Evolutionary conservation across 495 filamentous ascomycete species (phyloP).

Genomic region (Penicillium steckii): DNA sequence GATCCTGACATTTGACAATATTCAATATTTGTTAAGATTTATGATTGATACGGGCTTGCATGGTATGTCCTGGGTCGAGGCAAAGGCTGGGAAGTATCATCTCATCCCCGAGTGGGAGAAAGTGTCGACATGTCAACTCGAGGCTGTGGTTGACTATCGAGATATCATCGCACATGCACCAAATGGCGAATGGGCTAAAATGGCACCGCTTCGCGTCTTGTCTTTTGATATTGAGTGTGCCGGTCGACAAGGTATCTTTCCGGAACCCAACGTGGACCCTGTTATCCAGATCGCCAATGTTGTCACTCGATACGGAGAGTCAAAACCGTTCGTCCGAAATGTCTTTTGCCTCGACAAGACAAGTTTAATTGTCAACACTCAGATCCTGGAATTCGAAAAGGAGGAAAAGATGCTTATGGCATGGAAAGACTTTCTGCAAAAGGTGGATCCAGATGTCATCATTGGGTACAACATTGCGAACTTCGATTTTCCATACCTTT

Average conservation of each 20-base stretch:
- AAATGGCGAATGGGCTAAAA: conserved; percentile 97
- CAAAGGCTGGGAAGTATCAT: conserved; percentile 67
- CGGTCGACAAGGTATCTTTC: conserved; percentile 95
- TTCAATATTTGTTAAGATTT: conserved; percentile 92
- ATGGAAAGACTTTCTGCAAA: conserved; percentile 87
- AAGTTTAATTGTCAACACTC: conserved; percentile 89
- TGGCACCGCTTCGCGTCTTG: conserved; percentile 89
- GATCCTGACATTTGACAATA: conserved; percentile 87
- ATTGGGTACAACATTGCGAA: conserved; percentile 99
- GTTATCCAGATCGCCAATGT: conserved; percentile 99
- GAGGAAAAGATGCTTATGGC: conserved; percentile 84
- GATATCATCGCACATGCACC: conserved; percentile 84
- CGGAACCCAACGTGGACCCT: conserved; percentile 84
- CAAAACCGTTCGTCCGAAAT: conserved; percentile 93
- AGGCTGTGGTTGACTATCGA: conserved; percentile 76
- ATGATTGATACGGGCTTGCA: conserved; percentile 94
- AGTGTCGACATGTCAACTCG: conserved; percentile 93
- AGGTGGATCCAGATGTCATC: conserved; percentile 95
- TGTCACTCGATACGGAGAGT: conserved; percentile 93
- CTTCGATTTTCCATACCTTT: conserved; percentile 97
- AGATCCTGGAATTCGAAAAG: conserved; percentile 76
- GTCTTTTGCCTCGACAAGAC: conserved; percentile 93
- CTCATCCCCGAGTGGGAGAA: conserved; percentile 58
- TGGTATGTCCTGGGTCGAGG: conserved; percentile 98
- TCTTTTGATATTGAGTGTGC: conserved; percentile 99